These are phyloP conservation scores for Talaromyces stipitatus DNA, from an alignment of 495 filamentous ascomycete genomes.

Conservation along the genomic window DNA sequence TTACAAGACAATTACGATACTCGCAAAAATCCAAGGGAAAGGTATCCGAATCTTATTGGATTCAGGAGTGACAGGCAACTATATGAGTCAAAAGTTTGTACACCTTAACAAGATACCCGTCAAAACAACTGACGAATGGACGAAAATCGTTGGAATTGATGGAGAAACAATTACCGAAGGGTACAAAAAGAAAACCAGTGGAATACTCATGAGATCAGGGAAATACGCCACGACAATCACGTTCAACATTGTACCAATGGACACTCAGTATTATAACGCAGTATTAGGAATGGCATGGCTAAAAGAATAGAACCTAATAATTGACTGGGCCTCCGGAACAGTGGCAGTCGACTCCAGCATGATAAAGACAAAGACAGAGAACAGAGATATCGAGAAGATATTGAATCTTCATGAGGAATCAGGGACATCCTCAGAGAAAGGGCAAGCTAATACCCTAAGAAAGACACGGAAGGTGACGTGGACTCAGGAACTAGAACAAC, in stretches of 20 bases:
- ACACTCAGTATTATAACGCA: neutral
- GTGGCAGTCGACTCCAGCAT: neutral
- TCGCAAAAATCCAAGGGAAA: neutral
- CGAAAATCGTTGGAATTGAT: neutral
- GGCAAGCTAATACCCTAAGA: neutral
- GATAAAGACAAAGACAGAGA: neutral
- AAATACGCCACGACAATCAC: neutral
- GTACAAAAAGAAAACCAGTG: neutral
- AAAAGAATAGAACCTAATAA: neutral
- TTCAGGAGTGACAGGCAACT: neutral
- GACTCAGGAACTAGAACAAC: conserved; percentile 6
- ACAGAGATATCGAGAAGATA: neutral
- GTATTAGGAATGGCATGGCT: conserved; percentile 6
- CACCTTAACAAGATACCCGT: neutral
- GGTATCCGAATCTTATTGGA: neutral
- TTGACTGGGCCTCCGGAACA: conserved; percentile 2
- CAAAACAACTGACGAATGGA: neutral
- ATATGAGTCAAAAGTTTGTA: neutral
- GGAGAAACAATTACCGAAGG: neutral
- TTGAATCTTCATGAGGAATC: neutral
- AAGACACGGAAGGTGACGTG: conserved; percentile 1
- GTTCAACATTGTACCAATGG: neutral
- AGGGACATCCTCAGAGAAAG: neutral
- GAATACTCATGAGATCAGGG: neutral
- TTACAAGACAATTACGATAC: neutral